Evolutionary conservation across 2,329 filamentous ascomycete genomes (phyloP).

Genomic region (Fusarium setosum): DNA sequence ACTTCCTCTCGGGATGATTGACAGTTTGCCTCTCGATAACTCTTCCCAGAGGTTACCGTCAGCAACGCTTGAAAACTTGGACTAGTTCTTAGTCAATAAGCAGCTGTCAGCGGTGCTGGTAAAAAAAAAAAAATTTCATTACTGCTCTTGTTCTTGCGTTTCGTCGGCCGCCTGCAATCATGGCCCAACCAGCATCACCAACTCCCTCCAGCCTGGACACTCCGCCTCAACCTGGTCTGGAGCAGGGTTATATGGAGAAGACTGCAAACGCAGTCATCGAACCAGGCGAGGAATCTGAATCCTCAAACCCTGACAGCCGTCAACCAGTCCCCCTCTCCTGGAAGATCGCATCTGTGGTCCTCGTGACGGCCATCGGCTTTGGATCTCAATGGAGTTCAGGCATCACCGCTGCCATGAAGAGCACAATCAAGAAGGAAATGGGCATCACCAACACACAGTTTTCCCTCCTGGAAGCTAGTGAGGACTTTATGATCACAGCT

Average conservation of each 20-base stretch:
- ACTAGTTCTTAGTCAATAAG: no score
- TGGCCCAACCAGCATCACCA: neutral
- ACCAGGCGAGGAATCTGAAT: neutral
- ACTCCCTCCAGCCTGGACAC: neutral
- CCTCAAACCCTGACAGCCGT: neutral
- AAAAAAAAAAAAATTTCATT: no score
- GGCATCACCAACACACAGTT: conserved; percentile 70
- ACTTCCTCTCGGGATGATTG: neutral
- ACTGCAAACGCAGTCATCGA: neutral
- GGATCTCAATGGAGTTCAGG: conserved; percentile 68
- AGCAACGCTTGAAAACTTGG: no score
- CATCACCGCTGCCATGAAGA: conserved; percentile 70
- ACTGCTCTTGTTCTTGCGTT: neutral
- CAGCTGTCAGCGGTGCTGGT: no score
- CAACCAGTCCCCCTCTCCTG: conserved; percentile 1
- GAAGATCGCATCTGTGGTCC: conserved; percentile 52
- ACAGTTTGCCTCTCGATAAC: neutral
- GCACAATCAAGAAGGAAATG: conserved; percentile 68
- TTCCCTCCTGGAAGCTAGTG: conserved; percentile 66
- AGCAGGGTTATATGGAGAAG: neutral
- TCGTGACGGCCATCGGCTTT: conserved; percentile 65
- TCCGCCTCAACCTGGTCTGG: neutral
- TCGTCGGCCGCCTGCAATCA: neutral
- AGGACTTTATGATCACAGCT: conserved; percentile 69
- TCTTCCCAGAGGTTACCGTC: no score